Base-by-base conservation (phyloP, 2,329 filamentous ascomycete species). In the Xylariaceae sp. region DNA sequence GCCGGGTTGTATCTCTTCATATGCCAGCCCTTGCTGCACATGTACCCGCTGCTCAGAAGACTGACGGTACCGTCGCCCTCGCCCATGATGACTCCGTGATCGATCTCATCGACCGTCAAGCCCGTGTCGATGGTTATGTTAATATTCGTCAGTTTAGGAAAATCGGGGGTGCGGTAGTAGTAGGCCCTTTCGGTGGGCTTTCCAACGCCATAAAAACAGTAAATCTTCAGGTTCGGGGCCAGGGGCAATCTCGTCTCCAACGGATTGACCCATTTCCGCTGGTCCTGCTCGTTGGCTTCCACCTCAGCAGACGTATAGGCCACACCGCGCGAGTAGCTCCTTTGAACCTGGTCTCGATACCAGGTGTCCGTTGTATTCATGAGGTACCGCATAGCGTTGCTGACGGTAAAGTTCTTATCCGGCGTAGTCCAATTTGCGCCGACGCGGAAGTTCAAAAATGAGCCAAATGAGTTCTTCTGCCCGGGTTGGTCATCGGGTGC, bases 31-130 rank as follows among this genome's bases (percentile, higher is more conserved):
- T 89, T 91, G 65, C 91, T 89, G 73, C 95, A 99, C 95, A 99
- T 98, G 72, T 98, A 99, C 2, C 93, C 95, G 0, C 87, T 86
- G 65, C 90, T 96, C 10, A 99, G 76, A n/a, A 99, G 75, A 62
- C 93, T 96, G 42, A 99, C 95, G 0, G 95, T 99, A 1, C 95
- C 95, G 66, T 99, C 95, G 3, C 95, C 95, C 73, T 98, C 95
- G 40, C 93, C 93, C 81, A 97, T 89, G 32, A 96, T 81, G n/a
- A 99, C 91, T 20, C 95, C 95, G 63, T 90, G 95, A 70, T 99
- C 93, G 3, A 86, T 79, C 2, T 81, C 78, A 16, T 80, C 83
- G 50, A 80, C 78, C 1, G 79, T 88, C 29, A 88, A 70, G 1
- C 77, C 78, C 0, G 87, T 89, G 65, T 91, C 88, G 40, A 90